phyloP scores from a whole-genome alignment of 2,329 filamentous ascomycete genomes.

The Myriosclerotinia scirpicola region DNA sequence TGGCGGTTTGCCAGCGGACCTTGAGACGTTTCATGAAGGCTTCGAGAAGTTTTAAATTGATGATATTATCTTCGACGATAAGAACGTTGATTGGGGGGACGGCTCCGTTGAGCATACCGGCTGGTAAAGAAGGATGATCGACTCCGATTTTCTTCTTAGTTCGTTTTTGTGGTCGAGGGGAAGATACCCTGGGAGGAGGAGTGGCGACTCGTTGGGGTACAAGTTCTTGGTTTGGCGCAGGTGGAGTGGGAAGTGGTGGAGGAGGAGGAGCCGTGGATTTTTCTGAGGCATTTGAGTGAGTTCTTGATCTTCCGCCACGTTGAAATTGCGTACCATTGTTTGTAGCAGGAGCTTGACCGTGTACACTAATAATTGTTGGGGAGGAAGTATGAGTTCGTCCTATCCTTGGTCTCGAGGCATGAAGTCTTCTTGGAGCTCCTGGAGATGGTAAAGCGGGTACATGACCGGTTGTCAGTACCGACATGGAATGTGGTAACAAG shows the following conservation, averaged over 20 bases:
- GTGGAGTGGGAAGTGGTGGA: slow-evolving; percentile 54
- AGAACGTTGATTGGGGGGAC: slow-evolving; percentile 96
- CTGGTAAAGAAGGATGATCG: slow-evolving; percentile 50
- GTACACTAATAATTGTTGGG: slow-evolving; percentile 61
- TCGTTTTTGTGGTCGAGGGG: slow-evolving; percentile 45
- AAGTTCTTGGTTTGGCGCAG: slow-evolving; percentile 53
- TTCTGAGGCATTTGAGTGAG: slow-evolving; percentile 45
- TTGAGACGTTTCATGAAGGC: slow-evolving; percentile 95
- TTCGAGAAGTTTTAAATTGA: slow-evolving; percentile 90
- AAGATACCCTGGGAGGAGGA: slow-evolving; percentile 50
- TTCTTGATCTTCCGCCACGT: slow-evolving; percentile 50
- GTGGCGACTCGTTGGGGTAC: slow-evolving; percentile 43
- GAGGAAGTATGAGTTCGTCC: slow-evolving; percentile 77
- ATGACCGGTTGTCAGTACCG: slow-evolving; percentile 77
- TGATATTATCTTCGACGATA: slow-evolving; percentile 98
- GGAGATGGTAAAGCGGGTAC: slow-evolving; percentile 80
- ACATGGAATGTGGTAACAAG: slow-evolving; percentile 64
- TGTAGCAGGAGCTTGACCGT: slow-evolving; percentile 27
- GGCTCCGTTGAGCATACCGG: slow-evolving; percentile 71
- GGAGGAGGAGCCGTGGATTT: slow-evolving; percentile 44
- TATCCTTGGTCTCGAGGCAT: slow-evolving; percentile 60
- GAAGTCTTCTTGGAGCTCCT: slow-evolving; percentile 61
- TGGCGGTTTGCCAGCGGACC: slow-evolving; percentile 94
- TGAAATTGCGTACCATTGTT: slow-evolving; percentile 39
- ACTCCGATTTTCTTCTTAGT: slow-evolving; percentile 54